These are phyloP conservation scores for Curvularia hawaiiensis DNA, from an alignment of 2,329 filamentous ascomycete species.

Conservation along the genomic window DNA sequence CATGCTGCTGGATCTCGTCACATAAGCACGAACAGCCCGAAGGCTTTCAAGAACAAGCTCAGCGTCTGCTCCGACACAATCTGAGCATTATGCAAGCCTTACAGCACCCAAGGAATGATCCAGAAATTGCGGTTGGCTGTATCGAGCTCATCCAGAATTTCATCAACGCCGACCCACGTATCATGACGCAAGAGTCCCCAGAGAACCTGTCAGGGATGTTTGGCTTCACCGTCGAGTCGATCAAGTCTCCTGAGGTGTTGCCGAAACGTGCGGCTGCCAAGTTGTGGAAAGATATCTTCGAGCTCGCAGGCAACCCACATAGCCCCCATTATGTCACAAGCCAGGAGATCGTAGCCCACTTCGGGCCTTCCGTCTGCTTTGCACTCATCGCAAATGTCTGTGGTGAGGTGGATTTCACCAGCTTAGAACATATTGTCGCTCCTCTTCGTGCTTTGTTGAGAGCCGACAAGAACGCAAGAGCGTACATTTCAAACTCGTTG, in stretches of 20 bases:
- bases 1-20: conserved; percentile 64
- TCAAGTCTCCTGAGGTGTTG: conserved; percentile 73
- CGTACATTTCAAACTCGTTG: conserved; percentile 39
- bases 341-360: conserved; percentile 45
- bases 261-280: conserved; percentile 75
- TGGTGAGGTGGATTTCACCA: conserved; percentile 44
- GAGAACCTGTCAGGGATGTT: conserved; percentile 70
- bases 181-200: conserved; percentile 65
- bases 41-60: conserved; percentile 35
- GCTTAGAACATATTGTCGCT: conserved; percentile 39
- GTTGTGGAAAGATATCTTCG: conserved; percentile 65
- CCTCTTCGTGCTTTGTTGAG: conserved; percentile 42
- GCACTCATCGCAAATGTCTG: conserved; percentile 43
- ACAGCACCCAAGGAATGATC: conserved; percentile 67
- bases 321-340: conserved; percentile 35
- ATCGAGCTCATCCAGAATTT: conserved; percentile 74
- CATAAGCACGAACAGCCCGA: conserved; percentile 54
- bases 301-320: conserved; percentile 36
- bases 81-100: conserved; percentile 66
- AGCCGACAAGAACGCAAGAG: conserved; percentile 38
- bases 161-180: conserved; percentile 63
- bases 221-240: conserved; percentile 70
- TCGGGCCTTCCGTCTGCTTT: conserved; percentile 37
- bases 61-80: conserved; percentile 62
- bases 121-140: conserved; percentile 73